Evolutionary conservation across 805 yeast species (phyloP), one percentile per base, ranked within the genome.

Genomic region (Henningerozyma blattae): DNA sequence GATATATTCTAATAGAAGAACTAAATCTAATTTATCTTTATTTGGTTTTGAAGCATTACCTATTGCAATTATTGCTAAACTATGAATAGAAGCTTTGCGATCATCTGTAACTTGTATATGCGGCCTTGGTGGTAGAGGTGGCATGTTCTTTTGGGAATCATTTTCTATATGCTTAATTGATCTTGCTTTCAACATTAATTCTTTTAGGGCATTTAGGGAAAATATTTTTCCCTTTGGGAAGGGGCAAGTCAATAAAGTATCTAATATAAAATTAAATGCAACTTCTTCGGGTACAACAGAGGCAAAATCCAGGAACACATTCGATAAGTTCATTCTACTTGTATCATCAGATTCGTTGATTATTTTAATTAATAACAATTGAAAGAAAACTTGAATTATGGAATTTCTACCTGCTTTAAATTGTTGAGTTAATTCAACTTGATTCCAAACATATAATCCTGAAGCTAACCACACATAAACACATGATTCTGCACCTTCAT

Each of bases 211-310:
- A 4, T 76, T 72, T 15, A 84, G 67, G 25, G 75, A 58, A 3
- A 72, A 72, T 16, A 75, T 64, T 42, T 74, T 74, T n/a, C 72
- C 70, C 24, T 68, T 65, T 26, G 64, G 72, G 47, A 67, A 73
- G 2, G 93, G 91, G 46, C 93, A 82, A 31, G 70, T 65, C 18
- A 64, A 60, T 32, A 89, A 60, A 0, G 87, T 68, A 49, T 83
- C 87, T 18, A 65, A 48, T 10, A 84, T 61, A 48, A 79, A 82
- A 3, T 61, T 61, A 55, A 73, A 83, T 1, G 81, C 57, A 12
- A 65, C 58, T 2, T 61, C 59, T 37, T 80, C 84, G 0, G 76
- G 70, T 27, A 76, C 55, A 17, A 68, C 48, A 4, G 78, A 67
- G 40, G 87, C 58, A 2, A 83, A 49, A 42, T 75, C 75, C 1